Evolutionary conservation across 805 yeast genomes (phyloP).

Genomic region (Suhomyces pyralidae): DNA sequence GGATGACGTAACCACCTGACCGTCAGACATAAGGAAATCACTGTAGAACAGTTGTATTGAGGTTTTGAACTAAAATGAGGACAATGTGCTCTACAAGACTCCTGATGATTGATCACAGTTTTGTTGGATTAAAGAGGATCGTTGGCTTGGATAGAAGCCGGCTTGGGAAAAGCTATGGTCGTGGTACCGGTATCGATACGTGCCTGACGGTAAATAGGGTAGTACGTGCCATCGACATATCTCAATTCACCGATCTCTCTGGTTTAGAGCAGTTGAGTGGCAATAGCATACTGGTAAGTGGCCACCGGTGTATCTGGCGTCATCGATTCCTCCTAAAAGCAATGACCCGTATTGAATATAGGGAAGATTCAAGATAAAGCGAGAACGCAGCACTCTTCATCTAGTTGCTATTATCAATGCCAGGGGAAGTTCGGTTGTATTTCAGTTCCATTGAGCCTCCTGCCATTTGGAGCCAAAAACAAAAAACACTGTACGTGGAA

Average conservation of each 20-base stretch:
- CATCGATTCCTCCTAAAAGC: slow-evolving; percentile 72
- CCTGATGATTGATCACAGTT: background rate
- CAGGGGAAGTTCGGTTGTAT: slow-evolving; percentile 53
- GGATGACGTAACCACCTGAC: background rate
- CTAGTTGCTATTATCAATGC: slow-evolving; percentile 50
- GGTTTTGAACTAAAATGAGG: background rate
- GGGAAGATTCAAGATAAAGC: slow-evolving; percentile 51
- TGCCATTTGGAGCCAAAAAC: no score
- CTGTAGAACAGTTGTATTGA: background rate
- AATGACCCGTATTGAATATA: slow-evolving; percentile 50
- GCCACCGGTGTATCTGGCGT: slow-evolving; percentile 54
- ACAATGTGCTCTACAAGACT: background rate
- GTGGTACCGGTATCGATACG: background rate
- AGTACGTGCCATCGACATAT: background rate
- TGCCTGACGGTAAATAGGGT: background rate
- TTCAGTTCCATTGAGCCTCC: no score
- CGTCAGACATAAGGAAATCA: background rate
- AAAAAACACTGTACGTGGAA: no score
- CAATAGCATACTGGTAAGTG: background rate
- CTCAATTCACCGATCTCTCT: background rate
- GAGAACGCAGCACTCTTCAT: slow-evolving; percentile 60
- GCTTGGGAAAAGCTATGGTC: background rate
- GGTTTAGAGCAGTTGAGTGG: background rate
- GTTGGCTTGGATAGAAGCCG: background rate
- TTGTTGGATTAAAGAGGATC: background rate